These are phyloP conservation scores for Musa balbisiana DNA, from an alignment of 202 grass and related monocot genomes.

Conservation along the genomic window DNA sequence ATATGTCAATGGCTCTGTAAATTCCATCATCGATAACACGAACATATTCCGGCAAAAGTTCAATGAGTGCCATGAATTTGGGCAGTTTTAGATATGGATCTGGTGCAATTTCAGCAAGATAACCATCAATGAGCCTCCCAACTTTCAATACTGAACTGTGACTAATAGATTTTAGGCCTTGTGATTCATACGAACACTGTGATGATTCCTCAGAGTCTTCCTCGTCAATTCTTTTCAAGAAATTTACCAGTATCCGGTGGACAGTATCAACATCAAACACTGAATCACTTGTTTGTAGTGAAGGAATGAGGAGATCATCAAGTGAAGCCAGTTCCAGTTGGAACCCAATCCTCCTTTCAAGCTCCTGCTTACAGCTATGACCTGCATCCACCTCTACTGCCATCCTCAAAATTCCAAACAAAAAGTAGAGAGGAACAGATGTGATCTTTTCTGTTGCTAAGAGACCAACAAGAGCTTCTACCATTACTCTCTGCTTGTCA, in stretches of 20 bases:
- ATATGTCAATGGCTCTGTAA: conserved; percentile 84
- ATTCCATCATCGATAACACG: conserved; percentile 78
- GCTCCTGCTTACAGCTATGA: conserved; percentile 48
- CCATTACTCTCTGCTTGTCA: conserved; percentile 47
- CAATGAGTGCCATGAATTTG: conserved; percentile 86
- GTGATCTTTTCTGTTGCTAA: conserved; percentile 72
- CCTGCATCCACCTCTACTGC: conserved; percentile 60
- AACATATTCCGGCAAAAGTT: conserved; percentile 73
- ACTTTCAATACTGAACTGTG: conserved; percentile 74
- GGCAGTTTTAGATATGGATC: conserved; percentile 76
- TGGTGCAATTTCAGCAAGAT: conserved; percentile 85
- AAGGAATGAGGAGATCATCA: conserved; percentile 77
- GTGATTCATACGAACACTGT: conserved; percentile 62
- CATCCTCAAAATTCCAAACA: conserved; percentile 87
- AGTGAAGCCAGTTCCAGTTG: conserved; percentile 80
- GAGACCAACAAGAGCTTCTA: conserved; percentile 62
- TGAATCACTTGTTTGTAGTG: conserved; percentile 58
- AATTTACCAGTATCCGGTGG: conserved; percentile 73
- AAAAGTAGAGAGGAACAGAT: conserved; percentile 54
- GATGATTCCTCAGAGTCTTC: conserved; percentile 61
- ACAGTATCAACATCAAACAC: conserved; percentile 80
- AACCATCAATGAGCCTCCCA: conserved; percentile 77
- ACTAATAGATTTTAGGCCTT: conserved; percentile 45
- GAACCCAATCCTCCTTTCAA: conserved; percentile 67
- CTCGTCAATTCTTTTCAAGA: conserved; percentile 69